Conservation (phyloP, 345 rosid species). For the Ceriops zippeliana region DNA sequence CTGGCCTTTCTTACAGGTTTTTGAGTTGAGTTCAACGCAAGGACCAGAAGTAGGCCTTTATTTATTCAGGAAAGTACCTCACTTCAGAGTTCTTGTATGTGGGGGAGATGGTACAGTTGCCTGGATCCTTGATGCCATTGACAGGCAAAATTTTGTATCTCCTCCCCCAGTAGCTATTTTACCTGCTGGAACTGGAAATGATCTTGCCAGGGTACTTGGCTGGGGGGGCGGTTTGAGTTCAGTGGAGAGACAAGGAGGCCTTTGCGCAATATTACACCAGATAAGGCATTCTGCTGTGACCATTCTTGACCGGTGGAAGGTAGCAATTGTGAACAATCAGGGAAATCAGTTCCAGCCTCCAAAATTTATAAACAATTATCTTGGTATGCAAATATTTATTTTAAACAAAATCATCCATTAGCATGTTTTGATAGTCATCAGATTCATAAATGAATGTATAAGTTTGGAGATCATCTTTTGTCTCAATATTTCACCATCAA, state of each 20-base stretch:
- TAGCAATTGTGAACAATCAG: conserved; percentile 51
- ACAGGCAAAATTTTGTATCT: conserved; percentile 77
- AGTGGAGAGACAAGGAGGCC: conserved; percentile 83
- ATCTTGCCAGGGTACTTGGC: conserved; percentile 76
- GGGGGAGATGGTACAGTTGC: conserved; percentile 97
- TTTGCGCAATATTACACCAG: conserved; percentile 58
- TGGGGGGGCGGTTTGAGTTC: conserved; percentile 91
- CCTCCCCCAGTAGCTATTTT: conserved; percentile 95
- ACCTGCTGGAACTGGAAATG: conserved; percentile 98
- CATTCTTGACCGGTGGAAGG: conserved; percentile 90
- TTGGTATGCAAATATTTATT: conserved; percentile 43
- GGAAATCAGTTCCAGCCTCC: conserved; percentile 61
- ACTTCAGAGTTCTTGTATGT: conserved; percentile 86
- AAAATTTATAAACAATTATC: conserved; percentile 86
- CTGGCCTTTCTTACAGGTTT: conserved; percentile 43
- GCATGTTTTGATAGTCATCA: background rate
- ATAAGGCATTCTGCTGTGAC: conserved; percentile 86
- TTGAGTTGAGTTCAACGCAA: conserved; percentile 69
- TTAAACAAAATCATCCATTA: background rate
- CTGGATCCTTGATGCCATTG: conserved; percentile 87
- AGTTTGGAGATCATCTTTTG: background rate
- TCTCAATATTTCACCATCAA: background rate
- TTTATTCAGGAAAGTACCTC: conserved; percentile 78
- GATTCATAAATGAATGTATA: background rate
- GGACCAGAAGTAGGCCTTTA: conserved; percentile 87